Conservation (phyloP, 2,329 filamentous ascomycete genomes). For the Fusarium bulbicola region DNA sequence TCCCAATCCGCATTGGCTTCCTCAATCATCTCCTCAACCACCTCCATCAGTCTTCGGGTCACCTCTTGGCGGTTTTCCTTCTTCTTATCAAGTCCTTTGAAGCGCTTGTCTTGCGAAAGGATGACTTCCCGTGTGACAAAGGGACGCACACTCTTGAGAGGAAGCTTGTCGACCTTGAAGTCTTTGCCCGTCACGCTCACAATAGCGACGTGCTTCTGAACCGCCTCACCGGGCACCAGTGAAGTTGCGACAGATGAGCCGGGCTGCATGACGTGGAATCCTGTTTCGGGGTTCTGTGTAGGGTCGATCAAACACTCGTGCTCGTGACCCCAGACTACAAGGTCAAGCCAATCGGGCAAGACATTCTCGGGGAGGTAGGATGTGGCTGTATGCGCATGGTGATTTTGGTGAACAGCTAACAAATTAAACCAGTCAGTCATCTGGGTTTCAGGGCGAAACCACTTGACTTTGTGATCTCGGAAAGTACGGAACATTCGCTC, state of each 20-base stretch:
- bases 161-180: slow-evolving; percentile 81
- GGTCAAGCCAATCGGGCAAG: slow-evolving; percentile 87
- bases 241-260: slow-evolving; percentile 97
- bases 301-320: slow-evolving; percentile 96
- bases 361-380: slow-evolving; percentile 96
- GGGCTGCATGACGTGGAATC: slow-evolving; percentile 96
- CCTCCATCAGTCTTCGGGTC: slow-evolving; percentile 76
- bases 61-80: slow-evolving; percentile 86
- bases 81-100: slow-evolving; percentile 80
- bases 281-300: slow-evolving; percentile 81
- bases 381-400: slow-evolving; percentile 89
- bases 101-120: slow-evolving; percentile 77
- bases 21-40: slow-evolving; percentile 88
- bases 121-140: slow-evolving; percentile 88
- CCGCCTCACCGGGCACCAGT: slow-evolving; percentile 86
- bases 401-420: slow-evolving; percentile 95
- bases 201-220: slow-evolving; percentile 89
- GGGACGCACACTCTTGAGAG: slow-evolving; percentile 87
- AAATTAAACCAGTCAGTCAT: slow-evolving; percentile 94
- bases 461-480: slow-evolving; percentile 90
- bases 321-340: slow-evolving; percentile 97
- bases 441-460: slow-evolving; percentile 84
- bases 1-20: slow-evolving; percentile 85
- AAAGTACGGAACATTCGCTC: slow-evolving; percentile 96
- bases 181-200: slow-evolving; percentile 84